A percentile compares a stretch with the other conserved stretches of the same genome.
Evolutionary conservation across 2,329 filamentous ascomycete genomes (phyloP).

Genomic region (Aspergillus awamori): DNA sequence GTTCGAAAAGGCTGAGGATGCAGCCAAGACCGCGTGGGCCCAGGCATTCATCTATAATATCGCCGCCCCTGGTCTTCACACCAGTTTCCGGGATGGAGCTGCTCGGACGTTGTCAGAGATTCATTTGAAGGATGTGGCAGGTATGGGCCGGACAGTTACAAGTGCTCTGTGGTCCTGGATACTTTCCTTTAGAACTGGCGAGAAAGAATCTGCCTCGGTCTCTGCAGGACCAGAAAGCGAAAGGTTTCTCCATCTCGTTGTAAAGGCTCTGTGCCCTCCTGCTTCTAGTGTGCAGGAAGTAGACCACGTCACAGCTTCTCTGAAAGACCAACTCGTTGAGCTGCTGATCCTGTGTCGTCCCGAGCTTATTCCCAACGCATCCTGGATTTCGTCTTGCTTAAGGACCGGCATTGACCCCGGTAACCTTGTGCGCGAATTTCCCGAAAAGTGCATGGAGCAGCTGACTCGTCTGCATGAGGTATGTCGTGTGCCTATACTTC

Average conservation of each 20-base stretch:
- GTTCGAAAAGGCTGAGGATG: conserved; percentile 50
- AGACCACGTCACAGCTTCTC: conserved; percentile 46
- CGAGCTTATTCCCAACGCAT: conserved; percentile 74
- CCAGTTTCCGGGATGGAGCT: conserved; percentile 66
- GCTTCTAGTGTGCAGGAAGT: conserved; percentile 28
- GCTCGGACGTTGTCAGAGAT: conserved; percentile 63
- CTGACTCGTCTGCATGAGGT: conserved; percentile 64
- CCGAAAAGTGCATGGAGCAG: conserved; percentile 68
- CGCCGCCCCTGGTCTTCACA: conserved; percentile 63
- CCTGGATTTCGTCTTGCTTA: conserved; percentile 89
- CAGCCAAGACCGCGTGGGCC: conserved; percentile 71
- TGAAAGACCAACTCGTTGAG: conserved; percentile 73
- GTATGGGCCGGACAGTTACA: conserved; percentile 66
- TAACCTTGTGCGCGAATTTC: conserved; percentile 66
- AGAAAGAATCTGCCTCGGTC: conserved; percentile 75
- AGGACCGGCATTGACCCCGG: conserved; percentile 82
- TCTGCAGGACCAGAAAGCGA: conserved; percentile 66
- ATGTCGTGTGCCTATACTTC: conserved; percentile 28
- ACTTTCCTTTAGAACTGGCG: conserved; percentile 64
- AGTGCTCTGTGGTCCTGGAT: conserved; percentile 81
- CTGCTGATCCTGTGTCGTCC: conserved; percentile 77
- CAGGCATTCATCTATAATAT: conserved; percentile 82
- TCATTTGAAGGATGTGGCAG: conserved; percentile 62
- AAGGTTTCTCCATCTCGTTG: conserved; percentile 61
- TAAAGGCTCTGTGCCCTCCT: conserved; percentile 49